Evolutionary conservation across 495 filamentous ascomycete species (phyloP), one percentile per base, ranked within the genome.

Genomic region (Penicillium samsonianum): DNA sequence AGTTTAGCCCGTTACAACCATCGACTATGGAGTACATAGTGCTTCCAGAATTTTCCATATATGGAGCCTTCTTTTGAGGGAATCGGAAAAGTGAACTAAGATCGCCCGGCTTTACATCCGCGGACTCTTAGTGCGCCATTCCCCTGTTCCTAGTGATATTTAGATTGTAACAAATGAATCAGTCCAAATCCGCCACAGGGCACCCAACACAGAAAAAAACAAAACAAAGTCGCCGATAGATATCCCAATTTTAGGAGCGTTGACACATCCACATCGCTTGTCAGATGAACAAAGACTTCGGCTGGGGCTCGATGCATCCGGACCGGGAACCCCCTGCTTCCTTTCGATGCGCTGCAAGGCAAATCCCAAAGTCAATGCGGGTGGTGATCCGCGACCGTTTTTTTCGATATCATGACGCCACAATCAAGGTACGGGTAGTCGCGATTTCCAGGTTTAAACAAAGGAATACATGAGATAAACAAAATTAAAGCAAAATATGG

Each of bases 61-160:
- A 59, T 57, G 55, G 64, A 62, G 50, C 28, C 50, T 33, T 7
- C 40, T 50, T 40, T 50, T 30, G 37, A 33, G 23, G 38, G 38
- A 57, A 46, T 55, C 23, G 23, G 44, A 20, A 55, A 23, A 55
- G 16, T 31, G 50, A 28, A 55, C 55, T 46, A 62, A 41, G 66
- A 68, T 66, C 63, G 58, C 25, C 64, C 66, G 66, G 66, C 56
- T 69, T 69, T 25, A 20, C 64, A 62, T 65, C 66, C 64, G 64
- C 66, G 63, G 51, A 40, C 51, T 40, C 64, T 55, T 64, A 67
- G 61, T 49, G 46, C 47, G 52, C 40, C 41, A 42, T 51, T 17
- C 33, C 17, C 53, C 42, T 55, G 20, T 37, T 31, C 11, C 53
- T 55, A 45, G 53, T 40, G 22, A 55, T 16, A 25, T 47, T 26